Base-by-base conservation (phyloP, 1,139 yeast species). In the Protomyces macrosporus region DNA sequence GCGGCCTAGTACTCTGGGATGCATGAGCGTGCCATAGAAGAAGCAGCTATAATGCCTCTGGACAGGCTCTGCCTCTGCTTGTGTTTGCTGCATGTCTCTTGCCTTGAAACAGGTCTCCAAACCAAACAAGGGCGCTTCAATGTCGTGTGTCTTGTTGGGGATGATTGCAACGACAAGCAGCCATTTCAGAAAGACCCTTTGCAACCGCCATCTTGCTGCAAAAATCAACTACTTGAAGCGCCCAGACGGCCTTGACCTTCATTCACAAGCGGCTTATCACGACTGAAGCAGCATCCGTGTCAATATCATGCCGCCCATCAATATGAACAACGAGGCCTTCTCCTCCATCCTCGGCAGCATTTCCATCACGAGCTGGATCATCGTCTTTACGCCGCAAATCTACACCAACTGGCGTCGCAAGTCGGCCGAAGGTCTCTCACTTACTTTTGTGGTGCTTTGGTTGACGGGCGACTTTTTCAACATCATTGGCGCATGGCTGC, bases 331-430 rank as follows among this genome's bases (percentile, higher is more conserved):
- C 30, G 64, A 60, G 54, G 48, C 59, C 2, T 55, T 60, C 52
- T 45, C 63, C 12, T 63, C 65, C 9, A 57, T 63, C 9, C 55
- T 63, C 32, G 65, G 65, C 6, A 57, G 59, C 16, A 50, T 63
- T 12, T 57, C 63, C n/a, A 53, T 63, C 35, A 60, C 63, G 9
- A 56, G 59, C 72, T 88, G 93, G 93, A 82, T 88, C 34, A 91
- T 88, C n/a, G 76, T 88, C 57, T 79, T 87, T 67, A 77, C 87
- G 71, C 95, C 95, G 1, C 96, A 88, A 74, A 79, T 88, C 55
- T 81, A 88, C 48, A 95, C 88, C 73, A 95, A 88, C 74, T 88
- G 91, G 91, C 76, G 87, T 66, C 76, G 84, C 62, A 85, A 87
- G 72, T 82, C 89, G 33, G 89, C 90, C 3, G 93, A 87, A 48